Base-by-base conservation (phyloP, 305 asterid genomes). In the Solanum aculeatissimum region DNA sequence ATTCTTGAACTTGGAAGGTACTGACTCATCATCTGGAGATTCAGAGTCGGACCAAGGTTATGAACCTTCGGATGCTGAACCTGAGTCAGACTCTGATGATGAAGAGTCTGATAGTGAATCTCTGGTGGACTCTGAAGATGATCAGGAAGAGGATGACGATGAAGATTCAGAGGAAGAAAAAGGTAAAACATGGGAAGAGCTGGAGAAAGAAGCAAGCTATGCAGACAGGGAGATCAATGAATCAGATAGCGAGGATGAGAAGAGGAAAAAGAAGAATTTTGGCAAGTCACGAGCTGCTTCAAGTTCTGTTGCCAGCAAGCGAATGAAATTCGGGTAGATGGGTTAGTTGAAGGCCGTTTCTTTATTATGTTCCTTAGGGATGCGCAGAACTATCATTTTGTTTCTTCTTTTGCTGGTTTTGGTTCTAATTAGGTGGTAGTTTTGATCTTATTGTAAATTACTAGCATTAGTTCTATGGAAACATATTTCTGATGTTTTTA, bases 141-240 rank as follows among this genome's bases (percentile, higher is more conserved):
- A 92, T 1, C 96, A 91, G 18, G 97, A 94, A 8, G 98, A 92
- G 9, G 95, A 90, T 15, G 89, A 90, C 0, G 92, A 88, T 10
- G 91, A 81, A 2, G 93, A 78, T 18, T 87, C 88, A 0, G 98
- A 91, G 86, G 96, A 93, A 80, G 98, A 94, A 57, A 78, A 92
- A 83, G 98, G 98, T 4, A 93, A 94, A 83, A 92, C 98, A 9
- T 94, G 98, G 98, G 98, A 92, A 65, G 98, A 94, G 89, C 83
- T 94, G 87, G 97, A 94, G 85, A 89, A 92, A 88, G 98, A 94
- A 90, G 97, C 98, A 79, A 91, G 90, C 85, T 86, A 91, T 86
- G 98, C 97, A 0, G 98, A 94, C 83, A 86, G 89, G 85, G 97
- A 94, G 92, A 91, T 88, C 72, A 83, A 89, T 18, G 97, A 94